These are phyloP conservation scores for Fagopyrum tataricum DNA, from an alignment of 148 eudicot species.

Conservation along the genomic window DNA sequence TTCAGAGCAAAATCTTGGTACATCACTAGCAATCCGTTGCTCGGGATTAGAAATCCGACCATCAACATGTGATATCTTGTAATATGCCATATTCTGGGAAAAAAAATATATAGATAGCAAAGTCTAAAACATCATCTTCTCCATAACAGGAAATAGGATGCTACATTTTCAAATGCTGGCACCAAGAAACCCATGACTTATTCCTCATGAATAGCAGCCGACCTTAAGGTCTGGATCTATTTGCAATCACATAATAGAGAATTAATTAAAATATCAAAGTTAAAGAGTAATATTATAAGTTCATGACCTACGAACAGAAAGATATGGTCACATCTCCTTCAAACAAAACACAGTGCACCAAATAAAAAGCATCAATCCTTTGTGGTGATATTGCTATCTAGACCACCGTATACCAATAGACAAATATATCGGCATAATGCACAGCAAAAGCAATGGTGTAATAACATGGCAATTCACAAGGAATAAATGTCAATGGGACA, in stretches of 20 bases:
- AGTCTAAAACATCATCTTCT: background rate
- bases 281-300: background rate
- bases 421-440: background rate
- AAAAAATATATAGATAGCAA: slow-evolving; percentile 19
- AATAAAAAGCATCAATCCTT: too few species aligned
- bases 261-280: background rate
- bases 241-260: background rate
- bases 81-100: slow-evolving; percentile 88
- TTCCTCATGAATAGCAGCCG: too few species aligned
- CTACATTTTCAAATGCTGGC: background rate
- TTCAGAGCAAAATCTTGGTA: slow-evolving; percentile 86
- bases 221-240: too few species aligned
- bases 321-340: background rate
- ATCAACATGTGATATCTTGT: slow-evolving; percentile 93
- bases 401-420: too few species aligned
- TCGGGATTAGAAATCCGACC: slow-evolving; percentile 88
- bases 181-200: background rate
- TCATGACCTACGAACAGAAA: background rate
- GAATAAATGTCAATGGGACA: background rate
- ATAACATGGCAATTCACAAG: background rate
- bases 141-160: background rate
- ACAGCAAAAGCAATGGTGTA: background rate
- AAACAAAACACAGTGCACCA: too few species aligned
- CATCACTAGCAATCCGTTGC: slow-evolving; percentile 95
- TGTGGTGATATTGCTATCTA: too few species aligned